Evolutionary conservation across 805 yeast species (phyloP), one percentile per base, ranked within the genome.

Genomic region (Wickerhamiella sergipiensis): DNA sequence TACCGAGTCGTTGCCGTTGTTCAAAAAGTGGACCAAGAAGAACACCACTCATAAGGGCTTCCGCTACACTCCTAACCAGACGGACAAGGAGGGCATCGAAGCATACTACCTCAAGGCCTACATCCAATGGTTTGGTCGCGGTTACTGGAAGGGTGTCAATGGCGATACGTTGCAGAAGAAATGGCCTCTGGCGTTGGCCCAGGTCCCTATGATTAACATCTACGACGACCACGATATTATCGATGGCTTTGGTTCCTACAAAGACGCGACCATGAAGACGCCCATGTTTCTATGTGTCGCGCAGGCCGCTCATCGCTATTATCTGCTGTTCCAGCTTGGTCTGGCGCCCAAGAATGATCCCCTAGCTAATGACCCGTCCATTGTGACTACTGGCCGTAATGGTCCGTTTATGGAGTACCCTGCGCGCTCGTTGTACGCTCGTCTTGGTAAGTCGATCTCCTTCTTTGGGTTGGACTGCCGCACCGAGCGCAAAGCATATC

Each of bases 181-280:
- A 48, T 81, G 79, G 59, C 92, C 95, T 1, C 62, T 77, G 38
- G 85, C 97, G 2, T 68, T 84, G 71, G 80, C 94, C 0, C 78
- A 79, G 46, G 89, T 90, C 55, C 97, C 98, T 6, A 76, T 83
- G 36, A 73, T 90, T 50, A 90, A 89, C 65, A 78, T 90, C 31
- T 89, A 71, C 67, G 98, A 90, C 65, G 98, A 90, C 65, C 98
- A 90, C 67, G 97, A 92, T 65, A 85, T 90, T 49, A 89, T 92
- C 57, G 98, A 90, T 63, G 98, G 97, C 2, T 90, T 79, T 67
- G 98, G 97, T 2, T 85, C 95, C 0, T 90, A 90, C 65, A 72
- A 74, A 47, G 84, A 87, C 57, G 51, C 66, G 1, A 85, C 95
- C 33, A 88, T 87, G 95, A 59, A 60, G 2, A 77, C 79, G 40